These are phyloP conservation scores for Cruciata laevipes DNA, from an alignment of 257 asterid species.

Conservation along the genomic window DNA sequence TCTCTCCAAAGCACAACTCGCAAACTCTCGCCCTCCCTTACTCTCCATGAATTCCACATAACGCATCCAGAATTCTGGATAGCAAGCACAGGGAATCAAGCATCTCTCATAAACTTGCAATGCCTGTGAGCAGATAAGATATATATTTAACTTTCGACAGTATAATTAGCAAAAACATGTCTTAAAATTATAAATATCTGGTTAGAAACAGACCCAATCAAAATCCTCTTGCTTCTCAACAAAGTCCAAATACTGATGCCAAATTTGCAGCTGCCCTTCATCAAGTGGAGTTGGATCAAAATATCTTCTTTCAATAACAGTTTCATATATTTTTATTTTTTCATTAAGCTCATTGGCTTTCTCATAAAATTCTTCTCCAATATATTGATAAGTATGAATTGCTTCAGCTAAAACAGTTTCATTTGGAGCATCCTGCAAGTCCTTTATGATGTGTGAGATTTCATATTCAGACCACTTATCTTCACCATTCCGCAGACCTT, in stretches of 20 bases:
- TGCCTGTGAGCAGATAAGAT: constrained; percentile 38
- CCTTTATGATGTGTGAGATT: constrained; percentile 51
- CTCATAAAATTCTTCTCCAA: constrained; percentile 61
- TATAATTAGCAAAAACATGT: constrained; percentile 12
- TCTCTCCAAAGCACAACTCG: constrained; percentile 64
- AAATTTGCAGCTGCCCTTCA: constrained; percentile 55
- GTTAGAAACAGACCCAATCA: constrained; percentile 48
- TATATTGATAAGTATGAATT: constrained; percentile 45
- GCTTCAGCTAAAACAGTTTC: constrained; percentile 51
- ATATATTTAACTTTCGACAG: constrained; percentile 8
- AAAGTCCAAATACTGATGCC: constrained; percentile 86
- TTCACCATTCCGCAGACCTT: constrained; percentile 30
- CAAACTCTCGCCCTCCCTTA: constrained; percentile 72
- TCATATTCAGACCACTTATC: constrained; percentile 38
- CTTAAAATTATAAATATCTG: constrained; percentile 2
- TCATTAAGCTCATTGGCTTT: constrained; percentile 55
- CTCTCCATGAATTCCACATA: constrained; percentile 77
- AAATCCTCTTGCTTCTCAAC: constrained; percentile 67
- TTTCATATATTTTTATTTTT: constrained; percentile 57
- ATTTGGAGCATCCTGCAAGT: constrained; percentile 57
- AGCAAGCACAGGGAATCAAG: constrained; percentile 83
- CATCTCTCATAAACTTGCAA: constrained; percentile 83
- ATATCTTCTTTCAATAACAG: constrained; percentile 49
- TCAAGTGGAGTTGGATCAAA: constrained; percentile 62
- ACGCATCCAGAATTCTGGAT: constrained; percentile 91